Evolutionary conservation across 2,329 filamentous ascomycete genomes (phyloP).

Genomic region (Pseudogymnoascus sp.): DNA sequence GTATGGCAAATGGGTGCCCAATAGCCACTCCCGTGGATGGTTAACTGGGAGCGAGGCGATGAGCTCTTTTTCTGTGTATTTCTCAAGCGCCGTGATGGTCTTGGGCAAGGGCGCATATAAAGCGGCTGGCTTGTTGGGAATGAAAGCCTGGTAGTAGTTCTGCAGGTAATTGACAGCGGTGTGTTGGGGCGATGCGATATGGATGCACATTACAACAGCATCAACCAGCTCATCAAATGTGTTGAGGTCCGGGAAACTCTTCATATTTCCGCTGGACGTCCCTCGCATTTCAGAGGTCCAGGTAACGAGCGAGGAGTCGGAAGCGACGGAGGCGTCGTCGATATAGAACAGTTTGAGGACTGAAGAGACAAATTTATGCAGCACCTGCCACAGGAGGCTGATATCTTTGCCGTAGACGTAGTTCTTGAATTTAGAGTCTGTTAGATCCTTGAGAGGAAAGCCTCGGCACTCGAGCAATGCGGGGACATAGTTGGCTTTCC

Average conservation of each 20-base stretch:
- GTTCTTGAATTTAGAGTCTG: constrained; percentile 35
- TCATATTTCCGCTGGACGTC: constrained; percentile 30
- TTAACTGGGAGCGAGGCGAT: constrained; percentile 35
- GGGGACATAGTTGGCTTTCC: constrained; percentile 36
- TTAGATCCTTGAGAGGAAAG: constrained; percentile 31
- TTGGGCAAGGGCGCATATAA: constrained; percentile 30
- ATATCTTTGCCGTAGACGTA: constrained; percentile 41
- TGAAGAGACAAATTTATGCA: constrained; percentile 34
- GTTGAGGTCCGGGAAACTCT: constrained; percentile 35
- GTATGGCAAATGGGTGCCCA: constrained; percentile 37
- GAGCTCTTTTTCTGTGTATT: constrained; percentile 28
- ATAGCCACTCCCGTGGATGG: constrained; percentile 35
- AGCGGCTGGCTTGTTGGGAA: constrained; percentile 35
- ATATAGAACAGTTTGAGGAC: constrained; percentile 31
- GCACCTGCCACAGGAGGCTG: constrained; percentile 34
- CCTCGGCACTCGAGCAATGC: constrained; percentile 36
- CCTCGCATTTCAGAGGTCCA: constrained; percentile 35
- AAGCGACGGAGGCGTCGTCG: constrained; percentile 25
- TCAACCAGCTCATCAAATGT: constrained; percentile 36
- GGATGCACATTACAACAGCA: constrained; percentile 43
- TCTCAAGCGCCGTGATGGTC: constrained; percentile 24
- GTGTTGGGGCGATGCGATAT: constrained; percentile 42
- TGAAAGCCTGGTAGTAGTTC: constrained; percentile 41
- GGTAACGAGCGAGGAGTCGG: constrained; percentile 28
- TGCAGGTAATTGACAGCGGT: constrained; percentile 44